phyloP scores from a whole-genome alignment of 2,329 filamentous ascomycete species.

The Cladophialophora yegresii region DNA sequence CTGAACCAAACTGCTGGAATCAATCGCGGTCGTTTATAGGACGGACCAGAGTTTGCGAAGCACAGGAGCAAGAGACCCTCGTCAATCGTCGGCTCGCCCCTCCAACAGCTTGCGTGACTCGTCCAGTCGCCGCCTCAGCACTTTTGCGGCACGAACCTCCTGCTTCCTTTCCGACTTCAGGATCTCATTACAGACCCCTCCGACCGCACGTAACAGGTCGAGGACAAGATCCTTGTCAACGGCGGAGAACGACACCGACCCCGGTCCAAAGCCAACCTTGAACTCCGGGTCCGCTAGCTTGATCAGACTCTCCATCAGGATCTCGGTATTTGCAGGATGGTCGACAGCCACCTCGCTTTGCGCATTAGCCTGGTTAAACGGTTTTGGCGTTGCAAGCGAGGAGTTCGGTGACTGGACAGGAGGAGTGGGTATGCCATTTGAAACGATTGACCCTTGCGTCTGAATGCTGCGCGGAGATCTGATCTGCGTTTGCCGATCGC shows the following conservation, averaged over 20 bases:
- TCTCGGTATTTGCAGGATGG: conserved; percentile 34
- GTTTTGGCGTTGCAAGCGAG: conserved; percentile 10
- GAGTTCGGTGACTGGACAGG: conserved; percentile 25
- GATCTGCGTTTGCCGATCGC: conserved; percentile 16
- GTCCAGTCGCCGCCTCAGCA: conserved; percentile 72
- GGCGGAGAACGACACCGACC: conserved; percentile 41
- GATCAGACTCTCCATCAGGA: conserved; percentile 37
- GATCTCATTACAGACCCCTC: conserved; percentile 56
- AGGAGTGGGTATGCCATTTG: conserved; percentile 32
- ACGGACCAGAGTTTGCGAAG: background rate
- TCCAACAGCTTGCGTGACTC: conserved; percentile 72
- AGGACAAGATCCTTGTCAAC: conserved; percentile 61
- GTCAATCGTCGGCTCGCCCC: conserved; percentile 57
- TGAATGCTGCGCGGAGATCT: conserved; percentile 21
- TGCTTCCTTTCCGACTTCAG: conserved; percentile 60
- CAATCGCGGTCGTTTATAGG: background rate
- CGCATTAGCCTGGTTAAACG: background rate
- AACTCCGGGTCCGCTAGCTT: conserved; percentile 37
- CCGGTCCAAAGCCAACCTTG: conserved; percentile 19
- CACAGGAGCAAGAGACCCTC: conserved; percentile 7
- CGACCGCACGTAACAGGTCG: conserved; percentile 54
- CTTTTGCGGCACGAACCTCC: conserved; percentile 59
- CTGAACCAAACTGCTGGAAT: background rate
- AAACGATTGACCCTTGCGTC: conserved; percentile 19
- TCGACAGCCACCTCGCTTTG: conserved; percentile 16